phyloP scores from a whole-genome alignment of 495 filamentous ascomycete genomes.

The Astrothelium subdiscretum region DNA sequence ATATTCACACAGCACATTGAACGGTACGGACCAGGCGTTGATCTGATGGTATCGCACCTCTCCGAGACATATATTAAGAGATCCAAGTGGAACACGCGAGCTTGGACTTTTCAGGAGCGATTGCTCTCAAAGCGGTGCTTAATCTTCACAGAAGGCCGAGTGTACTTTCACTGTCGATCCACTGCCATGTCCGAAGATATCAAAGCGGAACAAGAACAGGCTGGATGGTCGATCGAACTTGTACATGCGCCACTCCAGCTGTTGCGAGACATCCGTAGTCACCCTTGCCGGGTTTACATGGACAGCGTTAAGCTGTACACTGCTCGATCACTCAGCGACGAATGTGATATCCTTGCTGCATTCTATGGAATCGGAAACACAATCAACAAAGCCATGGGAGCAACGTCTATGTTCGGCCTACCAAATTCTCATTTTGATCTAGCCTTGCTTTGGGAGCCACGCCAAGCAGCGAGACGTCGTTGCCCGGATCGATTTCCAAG shows the following conservation, averaged over 20 bases:
- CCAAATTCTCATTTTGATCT: constrained; percentile 27
- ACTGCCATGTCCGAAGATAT: constrained; percentile 21
- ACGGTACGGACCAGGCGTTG: not conserved
- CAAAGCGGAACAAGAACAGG: not conserved
- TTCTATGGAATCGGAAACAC: constrained; percentile 22
- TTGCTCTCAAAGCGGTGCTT: constrained; percentile 11
- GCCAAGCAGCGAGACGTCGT: not conserved
- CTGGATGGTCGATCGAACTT: not conserved
- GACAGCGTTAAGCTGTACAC: constrained; percentile 22
- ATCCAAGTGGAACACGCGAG: constrained; percentile 3
- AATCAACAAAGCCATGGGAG: constrained; percentile 12
- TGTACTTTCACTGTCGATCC: constrained; percentile 14
- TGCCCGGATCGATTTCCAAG: constrained; percentile 18
- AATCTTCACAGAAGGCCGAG: constrained; percentile 11
- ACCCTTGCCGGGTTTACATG: constrained; percentile 22
- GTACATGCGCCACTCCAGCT: constrained; percentile 6
- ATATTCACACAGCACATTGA: not conserved
- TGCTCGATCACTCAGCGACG: constrained; percentile 16
- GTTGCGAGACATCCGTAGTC: constrained; percentile 11
- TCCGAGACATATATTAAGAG: not conserved
- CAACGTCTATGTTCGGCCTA: constrained; percentile 19
- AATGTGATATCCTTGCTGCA: constrained; percentile 23
- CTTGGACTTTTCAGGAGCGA: constrained; percentile 16
- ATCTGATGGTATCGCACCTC: not conserved
- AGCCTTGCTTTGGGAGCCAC: constrained; percentile 23